Base-by-base conservation (phyloP, 208 protist species). In the Trypanosomatidae sp. region DNA sequence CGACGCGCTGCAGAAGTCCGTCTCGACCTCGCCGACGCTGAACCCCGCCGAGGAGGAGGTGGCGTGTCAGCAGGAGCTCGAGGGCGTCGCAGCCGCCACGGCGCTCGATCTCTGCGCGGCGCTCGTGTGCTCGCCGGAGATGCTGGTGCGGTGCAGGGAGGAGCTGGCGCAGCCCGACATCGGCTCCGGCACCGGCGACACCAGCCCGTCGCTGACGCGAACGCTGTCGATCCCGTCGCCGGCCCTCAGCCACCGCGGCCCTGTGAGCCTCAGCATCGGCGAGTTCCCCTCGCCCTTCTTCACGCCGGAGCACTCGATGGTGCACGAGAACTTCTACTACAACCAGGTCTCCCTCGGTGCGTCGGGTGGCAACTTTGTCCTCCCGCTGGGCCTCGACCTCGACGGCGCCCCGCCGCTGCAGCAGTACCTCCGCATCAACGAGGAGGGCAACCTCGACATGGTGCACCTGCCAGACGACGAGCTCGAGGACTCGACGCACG, bases 381-480 rank as follows among this genome's bases (percentile, higher is more conserved):
- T 93, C 19, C 91, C 91, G 2, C 49, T 77, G 2, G 83, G 86
- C 33, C 74, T 82, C 33, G 50, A 79, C 69, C 53, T 85, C 25
- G 71, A 82, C 28, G 73, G 66, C 2, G 52, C 30, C 15, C 68
- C 80, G 22, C 77, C 85, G 28, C 69, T 76, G 52, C 86, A 91
- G 69, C 91, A 95, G 79, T 93, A 87, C 71, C 73, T 95, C 41
- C 87, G 91, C 60, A 92, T 95, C 79, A 95, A 93, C 72, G 85
- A 90, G 22, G 82, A 89, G 43, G 91, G 91, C 52, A 91, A 85
- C 72, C 80, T 95, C 17, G 91, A 95, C 56, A 83, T 92, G 71
- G 88, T 87, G 52, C 74, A 77, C 56, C 72, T 89, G 3, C 78
- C 76, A 1, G 91, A 91, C n/a, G 86, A 95, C 9, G 91, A 95